Conservation (phyloP, 495 filamentous ascomycete genomes). For the Daldinia caldariorum region DNA sequence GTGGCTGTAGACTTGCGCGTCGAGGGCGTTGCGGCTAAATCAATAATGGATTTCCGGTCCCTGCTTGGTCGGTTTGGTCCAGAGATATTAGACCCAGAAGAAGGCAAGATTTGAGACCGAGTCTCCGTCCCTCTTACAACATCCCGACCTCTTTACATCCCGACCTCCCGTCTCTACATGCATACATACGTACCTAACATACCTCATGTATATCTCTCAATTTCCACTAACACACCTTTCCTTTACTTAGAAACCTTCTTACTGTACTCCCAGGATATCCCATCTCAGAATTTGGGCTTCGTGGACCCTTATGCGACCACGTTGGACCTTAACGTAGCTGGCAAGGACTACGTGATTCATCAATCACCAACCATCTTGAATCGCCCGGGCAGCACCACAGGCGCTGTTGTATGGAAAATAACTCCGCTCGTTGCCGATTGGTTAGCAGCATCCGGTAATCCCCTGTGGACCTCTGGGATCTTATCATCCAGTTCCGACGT, state of each 20-base stretch:
- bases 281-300: conserved; percentile 85
- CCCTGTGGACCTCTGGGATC: conserved; percentile 68
- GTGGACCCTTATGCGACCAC: conserved; percentile 72
- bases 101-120: conserved; percentile 60
- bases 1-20: conserved; percentile 36
- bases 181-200: too few species aligned
- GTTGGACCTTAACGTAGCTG: conserved; percentile 74
- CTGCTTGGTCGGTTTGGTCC: conserved; percentile 54
- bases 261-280: conserved; percentile 79
- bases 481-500: conserved; percentile 66
- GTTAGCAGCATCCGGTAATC: conserved; percentile 71
- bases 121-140: conserved; percentile 5
- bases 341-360: conserved; percentile 76
- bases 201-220: too few species aligned
- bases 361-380: conserved; percentile 87
- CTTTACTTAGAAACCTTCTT: conserved; percentile 77
- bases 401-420: conserved; percentile 87
- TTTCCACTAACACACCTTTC: not conserved
- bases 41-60: conserved; percentile 48
- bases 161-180: too few species aligned
- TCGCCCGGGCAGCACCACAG: conserved; percentile 86
- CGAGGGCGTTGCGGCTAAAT: conserved; percentile 28
- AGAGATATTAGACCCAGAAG: conserved; percentile 68
- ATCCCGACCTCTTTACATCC: conserved; percentile 20
- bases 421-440: conserved; percentile 87